Evolutionary conservation across 2,329 filamentous ascomycete species (phyloP), one percentile per base, ranked within the genome.

Genomic region (Microsporum audouinii): DNA sequence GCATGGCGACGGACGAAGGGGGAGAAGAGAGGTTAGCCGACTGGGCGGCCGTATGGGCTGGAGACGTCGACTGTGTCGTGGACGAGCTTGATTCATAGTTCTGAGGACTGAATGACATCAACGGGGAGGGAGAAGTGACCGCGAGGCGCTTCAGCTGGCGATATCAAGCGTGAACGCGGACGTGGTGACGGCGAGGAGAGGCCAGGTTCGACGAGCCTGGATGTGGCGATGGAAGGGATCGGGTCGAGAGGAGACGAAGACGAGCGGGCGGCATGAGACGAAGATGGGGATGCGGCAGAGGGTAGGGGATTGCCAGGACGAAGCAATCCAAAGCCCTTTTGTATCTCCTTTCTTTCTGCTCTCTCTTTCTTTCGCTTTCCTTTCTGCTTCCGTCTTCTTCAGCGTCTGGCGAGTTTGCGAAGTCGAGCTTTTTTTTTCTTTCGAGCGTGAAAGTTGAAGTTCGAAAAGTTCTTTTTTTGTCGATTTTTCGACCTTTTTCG

Each of bases 51-150:
- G 73, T 70, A 71, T 76, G 71, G 67, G 73, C 72, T 65, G 76
- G 73, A 70, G 76, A 76, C 68, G 74, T 70, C 60, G 63, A 64
- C 69, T 78, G 75, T 68, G 72, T 70, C 67, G 75, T 71, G 70
- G 71, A 69, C 69, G 76, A 73, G 67, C 72, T 71, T 68, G 75
- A 72, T 71, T 73, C 77, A 79, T 79, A 74, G 67, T 73, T 78
- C 69, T 74, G 74, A 69, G 76, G 72, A 68, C 74, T 75, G 70
- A 77, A 74, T 73, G 76, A 78, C 77, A 79, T 79, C 72, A 77
- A 78, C 71, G 74, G 73, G 75, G 75, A 72, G 63, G 75, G 70
- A 66, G 64, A 67, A 63, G 43, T 57, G 60, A 60, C 14, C 55
- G 41, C 45, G 60, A 59, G 59, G 49, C 56, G 60, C 58, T 56